Evolutionary conservation across 208 protist genomes (phyloP).

Genomic region (Acanthamoeba lenticulata): DNA sequence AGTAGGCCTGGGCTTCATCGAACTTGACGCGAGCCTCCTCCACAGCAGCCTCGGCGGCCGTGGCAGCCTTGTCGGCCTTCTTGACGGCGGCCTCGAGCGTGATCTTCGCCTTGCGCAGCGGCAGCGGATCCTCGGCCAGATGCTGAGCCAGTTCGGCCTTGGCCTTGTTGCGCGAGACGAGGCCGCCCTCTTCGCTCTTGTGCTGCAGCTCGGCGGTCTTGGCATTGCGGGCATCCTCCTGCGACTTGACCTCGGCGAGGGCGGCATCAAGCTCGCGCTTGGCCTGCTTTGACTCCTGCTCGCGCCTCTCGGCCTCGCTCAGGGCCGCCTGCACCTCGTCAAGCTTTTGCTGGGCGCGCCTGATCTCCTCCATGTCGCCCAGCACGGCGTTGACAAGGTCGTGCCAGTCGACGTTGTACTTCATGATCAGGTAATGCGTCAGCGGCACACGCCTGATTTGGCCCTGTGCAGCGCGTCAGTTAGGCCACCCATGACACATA

Average conservation of each 20-base stretch:
- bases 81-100: background rate
- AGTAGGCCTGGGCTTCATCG: slow-evolving; percentile 10
- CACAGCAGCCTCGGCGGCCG: background rate
- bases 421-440: slow-evolving; percentile 41
- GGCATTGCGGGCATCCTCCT: slow-evolving; percentile 60
- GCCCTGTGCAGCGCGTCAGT: background rate
- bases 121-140: slow-evolving; percentile 13
- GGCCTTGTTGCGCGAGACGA: slow-evolving; percentile 71
- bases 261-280: slow-evolving; percentile 60
- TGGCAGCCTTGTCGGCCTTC: slow-evolving; percentile 11
- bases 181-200: slow-evolving; percentile 68
- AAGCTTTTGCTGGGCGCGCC: slow-evolving; percentile 40
- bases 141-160: slow-evolving; percentile 72
- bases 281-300: background rate
- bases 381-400: slow-evolving; percentile 17
- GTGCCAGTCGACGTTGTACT: slow-evolving; percentile 42
- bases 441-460: slow-evolving; percentile 1
- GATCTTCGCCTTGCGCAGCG: background rate
- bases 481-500: too few relatives aligned
- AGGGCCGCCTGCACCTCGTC: slow-evolving; percentile 22
- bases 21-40: background rate
- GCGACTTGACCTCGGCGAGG: slow-evolving; percentile 33
- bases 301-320: background rate
- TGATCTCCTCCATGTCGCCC: slow-evolving; percentile 59
- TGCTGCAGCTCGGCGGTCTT: slow-evolving; percentile 63